These are phyloP conservation scores for Paxillus ammoniavirescens DNA, from an alignment of 768 basidiomycete genomes.

Conservation along the genomic window DNA sequence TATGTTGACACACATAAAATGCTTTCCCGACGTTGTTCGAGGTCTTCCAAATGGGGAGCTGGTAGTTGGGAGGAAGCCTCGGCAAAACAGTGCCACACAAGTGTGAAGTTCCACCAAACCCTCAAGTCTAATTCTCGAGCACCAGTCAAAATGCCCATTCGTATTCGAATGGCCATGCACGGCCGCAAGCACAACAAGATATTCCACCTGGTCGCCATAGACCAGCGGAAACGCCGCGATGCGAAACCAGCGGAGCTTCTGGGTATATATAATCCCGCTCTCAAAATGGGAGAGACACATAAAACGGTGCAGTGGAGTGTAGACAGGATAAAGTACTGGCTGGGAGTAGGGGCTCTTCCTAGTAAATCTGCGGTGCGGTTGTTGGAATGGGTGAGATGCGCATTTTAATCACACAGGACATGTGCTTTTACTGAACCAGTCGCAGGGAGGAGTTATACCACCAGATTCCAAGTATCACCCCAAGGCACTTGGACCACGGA, in stretches of 20 bases:
- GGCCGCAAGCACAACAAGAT: conserved; percentile 71
- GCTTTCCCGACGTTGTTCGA: too few species aligned
- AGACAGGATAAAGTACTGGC: conserved; percentile 88
- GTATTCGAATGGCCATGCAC: conserved; percentile 83
- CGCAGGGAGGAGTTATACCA: conserved; percentile 61
- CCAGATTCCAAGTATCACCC: conserved; percentile 57
- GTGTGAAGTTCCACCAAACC: too few species aligned
- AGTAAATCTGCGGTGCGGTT: conserved; percentile 74
- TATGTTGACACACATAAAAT: background rate
- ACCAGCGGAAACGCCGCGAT: conserved; percentile 68
- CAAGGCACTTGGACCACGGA: conserved; percentile 27
- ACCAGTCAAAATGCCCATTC: conserved; percentile 63
- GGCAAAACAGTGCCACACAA: conserved; percentile 27
- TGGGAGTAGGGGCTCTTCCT: conserved; percentile 81
- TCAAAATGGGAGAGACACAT: conserved; percentile 45
- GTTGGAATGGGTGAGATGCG: conserved; percentile 62
- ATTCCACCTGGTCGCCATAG: conserved; percentile 84
- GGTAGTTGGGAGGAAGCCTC: background rate
- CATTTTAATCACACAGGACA: background rate
- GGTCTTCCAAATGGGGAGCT: background rate
- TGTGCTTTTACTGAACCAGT: conserved; percentile 4
- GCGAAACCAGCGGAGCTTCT: conserved; percentile 86
- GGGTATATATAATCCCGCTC: conserved; percentile 78
- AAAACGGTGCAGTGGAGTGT: conserved; percentile 91
- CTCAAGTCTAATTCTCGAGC: background rate